These are phyloP conservation scores for Vigna mungo DNA, from an alignment of 306 rosid species.

Conservation along the genomic window DNA sequence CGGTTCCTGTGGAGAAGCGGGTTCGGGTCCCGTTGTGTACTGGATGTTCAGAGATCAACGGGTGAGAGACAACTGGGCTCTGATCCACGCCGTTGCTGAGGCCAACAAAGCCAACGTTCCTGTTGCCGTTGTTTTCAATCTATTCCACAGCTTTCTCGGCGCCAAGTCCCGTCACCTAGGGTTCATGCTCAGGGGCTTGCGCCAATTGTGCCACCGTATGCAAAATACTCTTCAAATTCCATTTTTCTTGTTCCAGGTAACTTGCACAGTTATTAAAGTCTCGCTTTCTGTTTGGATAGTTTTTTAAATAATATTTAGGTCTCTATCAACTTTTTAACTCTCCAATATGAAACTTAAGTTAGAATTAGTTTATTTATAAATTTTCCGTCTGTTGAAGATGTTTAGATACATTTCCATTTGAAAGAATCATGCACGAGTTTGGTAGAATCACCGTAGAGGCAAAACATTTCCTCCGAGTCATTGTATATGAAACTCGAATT, in stretches of 20 bases:
- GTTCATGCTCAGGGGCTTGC: constrained; percentile 86
- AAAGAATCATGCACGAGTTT: too few species aligned
- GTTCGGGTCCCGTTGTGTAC: constrained; percentile 84
- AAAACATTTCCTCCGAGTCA: too few species aligned
- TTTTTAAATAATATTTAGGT: neutral
- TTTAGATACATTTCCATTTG: too few species aligned
- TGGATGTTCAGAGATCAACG: constrained; percentile 99
- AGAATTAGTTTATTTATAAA: too few species aligned
- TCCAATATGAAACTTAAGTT: too few species aligned
- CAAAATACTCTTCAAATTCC: constrained; percentile 65
- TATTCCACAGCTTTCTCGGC: constrained; percentile 78
- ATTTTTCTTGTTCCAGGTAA: constrained; percentile 75
- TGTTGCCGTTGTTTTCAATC: constrained; percentile 83
- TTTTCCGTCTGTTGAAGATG: too few species aligned
- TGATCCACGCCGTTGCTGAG: constrained; percentile 79
- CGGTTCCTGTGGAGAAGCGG: constrained; percentile 43
- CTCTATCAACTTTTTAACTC: too few species aligned
- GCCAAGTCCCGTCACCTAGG: constrained; percentile 92
- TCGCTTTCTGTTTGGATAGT: neutral
- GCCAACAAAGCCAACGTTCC: constrained; percentile 78
- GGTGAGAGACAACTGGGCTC: constrained; percentile 86
- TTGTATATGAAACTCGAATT: too few species aligned
- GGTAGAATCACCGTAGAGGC: too few species aligned
- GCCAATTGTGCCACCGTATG: constrained; percentile 58
- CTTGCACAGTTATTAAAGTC: neutral